Conservation (phyloP, 2,329 filamentous ascomycete species). For the Geosmithia putterillii region DNA sequence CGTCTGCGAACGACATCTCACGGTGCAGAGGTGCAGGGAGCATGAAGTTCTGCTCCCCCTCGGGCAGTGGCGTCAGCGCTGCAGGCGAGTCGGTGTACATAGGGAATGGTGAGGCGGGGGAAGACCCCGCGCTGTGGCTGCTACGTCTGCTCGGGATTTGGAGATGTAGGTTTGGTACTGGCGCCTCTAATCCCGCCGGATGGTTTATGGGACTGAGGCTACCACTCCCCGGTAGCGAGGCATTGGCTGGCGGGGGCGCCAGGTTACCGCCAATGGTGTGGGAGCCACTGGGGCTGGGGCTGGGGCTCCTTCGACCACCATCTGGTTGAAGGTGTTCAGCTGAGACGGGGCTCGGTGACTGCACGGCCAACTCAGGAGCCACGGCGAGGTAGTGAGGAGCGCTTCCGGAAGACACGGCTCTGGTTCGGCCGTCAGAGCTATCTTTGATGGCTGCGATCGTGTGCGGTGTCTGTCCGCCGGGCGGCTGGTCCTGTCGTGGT, state of each 20-base stretch:
- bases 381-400: conserved; percentile 7
- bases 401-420: conserved; percentile 36
- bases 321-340: background rate
- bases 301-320: conserved; percentile 1
- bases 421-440: conserved; percentile 10
- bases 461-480: background rate
- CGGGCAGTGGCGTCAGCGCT: conserved; percentile 25
- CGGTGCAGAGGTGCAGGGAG: conserved; percentile 29
- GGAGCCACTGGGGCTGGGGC: conserved; percentile 15
- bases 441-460: background rate
- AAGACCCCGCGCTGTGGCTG: conserved; percentile 30
- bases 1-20: conserved; percentile 33
- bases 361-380: conserved; percentile 5
- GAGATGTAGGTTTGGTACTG: conserved; percentile 21
- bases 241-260: conserved; percentile 23
- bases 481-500: background rate
- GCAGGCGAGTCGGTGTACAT: conserved; percentile 48
- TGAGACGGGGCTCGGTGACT: background rate
- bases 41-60: conserved; percentile 37
- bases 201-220: background rate
- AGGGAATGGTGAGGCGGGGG: conserved; percentile 54
- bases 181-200: background rate
- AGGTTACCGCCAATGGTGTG: conserved; percentile 26
- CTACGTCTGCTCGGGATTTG: conserved; percentile 31
- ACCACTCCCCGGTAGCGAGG: background rate